These are phyloP conservation scores for Cladosporium phlei DNA, from an alignment of 2,329 filamentous ascomycete genomes.

Conservation along the genomic window DNA sequence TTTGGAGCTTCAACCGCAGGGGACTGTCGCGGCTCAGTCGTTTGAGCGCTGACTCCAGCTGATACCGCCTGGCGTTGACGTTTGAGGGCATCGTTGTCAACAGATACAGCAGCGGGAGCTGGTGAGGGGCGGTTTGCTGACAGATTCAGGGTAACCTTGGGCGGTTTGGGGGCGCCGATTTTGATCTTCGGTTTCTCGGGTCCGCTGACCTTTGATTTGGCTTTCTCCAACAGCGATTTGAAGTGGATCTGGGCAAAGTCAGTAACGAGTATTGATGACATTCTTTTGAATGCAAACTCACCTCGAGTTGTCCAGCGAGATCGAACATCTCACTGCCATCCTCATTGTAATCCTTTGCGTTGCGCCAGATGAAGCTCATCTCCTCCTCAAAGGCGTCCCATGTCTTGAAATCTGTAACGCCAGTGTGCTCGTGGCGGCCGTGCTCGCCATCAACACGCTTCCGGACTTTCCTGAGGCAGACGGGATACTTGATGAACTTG, in stretches of 20 bases:
- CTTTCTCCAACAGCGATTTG: conserved; percentile 62
- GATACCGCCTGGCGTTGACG: conserved; percentile 50
- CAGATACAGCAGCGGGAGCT: conserved; percentile 45
- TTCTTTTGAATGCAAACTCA: conserved; percentile 35
- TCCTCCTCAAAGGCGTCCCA: conserved; percentile 81
- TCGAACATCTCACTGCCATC: conserved; percentile 80
- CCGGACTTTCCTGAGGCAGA: conserved; percentile 72
- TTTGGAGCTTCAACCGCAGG: conserved; percentile 25
- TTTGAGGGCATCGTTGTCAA: conserved; percentile 51
- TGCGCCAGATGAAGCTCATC: conserved; percentile 76
- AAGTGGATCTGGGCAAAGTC: conserved; percentile 58
- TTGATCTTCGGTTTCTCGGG: conserved; percentile 70
- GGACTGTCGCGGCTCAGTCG: conserved; percentile 24
- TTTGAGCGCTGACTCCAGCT: conserved; percentile 44
- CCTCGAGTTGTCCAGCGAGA: conserved; percentile 74
- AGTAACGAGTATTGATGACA: conserved; percentile 12
- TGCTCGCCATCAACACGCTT: conserved; percentile 71
- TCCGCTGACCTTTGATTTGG: conserved; percentile 67
- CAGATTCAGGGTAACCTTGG: conserved; percentile 36
- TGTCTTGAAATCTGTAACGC: conserved; percentile 66
- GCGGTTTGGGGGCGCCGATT: conserved; percentile 50
- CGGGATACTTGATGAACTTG: conserved; percentile 71
- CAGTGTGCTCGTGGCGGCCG: conserved; percentile 58
- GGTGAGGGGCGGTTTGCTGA: conserved; percentile 32
- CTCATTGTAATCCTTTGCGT: conserved; percentile 86